Conservation (phyloP, 768 basidiomycete genomes). For the Trametes sanguinea region DNA sequence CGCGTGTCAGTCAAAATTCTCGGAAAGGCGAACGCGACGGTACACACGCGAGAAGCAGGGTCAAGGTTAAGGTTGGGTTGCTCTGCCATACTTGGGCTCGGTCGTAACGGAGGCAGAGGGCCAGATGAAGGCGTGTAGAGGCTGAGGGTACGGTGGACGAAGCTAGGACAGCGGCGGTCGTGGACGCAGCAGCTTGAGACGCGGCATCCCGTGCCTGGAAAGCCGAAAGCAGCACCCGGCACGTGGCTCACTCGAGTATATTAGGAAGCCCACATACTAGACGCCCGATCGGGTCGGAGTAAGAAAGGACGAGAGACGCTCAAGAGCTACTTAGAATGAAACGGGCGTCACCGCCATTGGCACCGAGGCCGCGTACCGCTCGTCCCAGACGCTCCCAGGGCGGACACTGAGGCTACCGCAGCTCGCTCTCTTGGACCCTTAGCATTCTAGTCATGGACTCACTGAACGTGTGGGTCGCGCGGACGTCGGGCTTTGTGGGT, state of each 20-base stretch:
- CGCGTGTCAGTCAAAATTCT: constrained; percentile 8
- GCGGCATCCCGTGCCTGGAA: constrained; percentile 13
- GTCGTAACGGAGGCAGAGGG: not conserved
- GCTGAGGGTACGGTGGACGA: not conserved
- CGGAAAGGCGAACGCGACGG: constrained; percentile 19
- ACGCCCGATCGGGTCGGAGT: constrained; percentile 19
- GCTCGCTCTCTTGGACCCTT: not conserved
- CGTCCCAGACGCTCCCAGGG: not conserved
- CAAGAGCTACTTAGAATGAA: constrained; percentile 7
- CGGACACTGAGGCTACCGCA: constrained; percentile 6
- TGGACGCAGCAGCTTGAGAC: not conserved
- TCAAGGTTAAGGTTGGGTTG: constrained; percentile 54
- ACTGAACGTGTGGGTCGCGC: constrained; percentile 7
- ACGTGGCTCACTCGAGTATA: not conserved
- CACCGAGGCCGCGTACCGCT: not conserved
- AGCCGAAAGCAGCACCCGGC: constrained; percentile 12
- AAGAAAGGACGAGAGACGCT: constrained; percentile 8
- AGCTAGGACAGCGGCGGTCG: not conserved
- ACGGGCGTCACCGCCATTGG: not conserved
- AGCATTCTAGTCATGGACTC: not conserved
- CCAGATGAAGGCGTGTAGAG: constrained; percentile 11
- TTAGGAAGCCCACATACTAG: constrained; percentile 1
- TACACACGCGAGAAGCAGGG: constrained; percentile 68
- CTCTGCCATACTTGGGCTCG: constrained; percentile 43
- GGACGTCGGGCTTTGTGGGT: constrained; percentile 7